A percentile compares a stretch with the other conserved stretches of the same genome.
Conservation (phyloP, 2,329 filamentous ascomycete genomes). For the Colletotrichum sp. region DNA sequence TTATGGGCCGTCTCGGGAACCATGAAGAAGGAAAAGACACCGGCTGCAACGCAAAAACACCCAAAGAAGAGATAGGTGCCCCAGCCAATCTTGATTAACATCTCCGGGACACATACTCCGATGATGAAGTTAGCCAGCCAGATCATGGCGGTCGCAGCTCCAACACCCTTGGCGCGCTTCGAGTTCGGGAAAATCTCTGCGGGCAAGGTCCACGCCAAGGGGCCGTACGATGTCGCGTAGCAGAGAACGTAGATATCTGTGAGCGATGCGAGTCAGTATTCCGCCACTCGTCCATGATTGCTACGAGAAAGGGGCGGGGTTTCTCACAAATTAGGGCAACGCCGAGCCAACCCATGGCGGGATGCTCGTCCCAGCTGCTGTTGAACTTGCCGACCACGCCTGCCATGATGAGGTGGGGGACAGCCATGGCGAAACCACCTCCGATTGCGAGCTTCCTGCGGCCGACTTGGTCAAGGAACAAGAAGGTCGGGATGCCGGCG, state of each 20-base stretch:
- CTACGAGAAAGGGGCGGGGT: neutral
- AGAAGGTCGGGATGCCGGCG: constrained; percentile 29
- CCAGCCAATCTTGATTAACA: constrained; percentile 54
- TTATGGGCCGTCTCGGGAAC: constrained; percentile 55
- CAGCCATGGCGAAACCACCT: constrained; percentile 31
- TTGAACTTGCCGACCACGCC: neutral
- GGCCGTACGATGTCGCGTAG: constrained; percentile 34
- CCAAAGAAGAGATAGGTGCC: constrained; percentile 61
- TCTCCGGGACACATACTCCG: constrained; percentile 58
- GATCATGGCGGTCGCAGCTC: constrained; percentile 32
- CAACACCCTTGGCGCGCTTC: constrained; percentile 39
- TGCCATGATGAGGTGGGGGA: constrained; percentile 6
- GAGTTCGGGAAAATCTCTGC: constrained; percentile 40
- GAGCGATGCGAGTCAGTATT: neutral
- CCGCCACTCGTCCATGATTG: neutral
- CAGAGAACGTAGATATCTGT: constrained; percentile 33
- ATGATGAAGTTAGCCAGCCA: constrained; percentile 42
- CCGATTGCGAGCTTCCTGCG: constrained; percentile 30
- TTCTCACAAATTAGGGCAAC: neutral
- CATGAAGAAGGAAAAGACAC: constrained; percentile 51
- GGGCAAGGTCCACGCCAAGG: constrained; percentile 39
- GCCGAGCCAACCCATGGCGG: neutral
- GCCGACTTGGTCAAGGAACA: constrained; percentile 36
- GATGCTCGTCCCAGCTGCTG: neutral
- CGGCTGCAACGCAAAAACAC: constrained; percentile 53